A percentile compares a stretch with the other conserved stretches of the same genome.
These are phyloP conservation scores for Globisporangium recalcitrans DNA, from an alignment of 352 stramenopile genomes.

Conservation along the genomic window DNA sequence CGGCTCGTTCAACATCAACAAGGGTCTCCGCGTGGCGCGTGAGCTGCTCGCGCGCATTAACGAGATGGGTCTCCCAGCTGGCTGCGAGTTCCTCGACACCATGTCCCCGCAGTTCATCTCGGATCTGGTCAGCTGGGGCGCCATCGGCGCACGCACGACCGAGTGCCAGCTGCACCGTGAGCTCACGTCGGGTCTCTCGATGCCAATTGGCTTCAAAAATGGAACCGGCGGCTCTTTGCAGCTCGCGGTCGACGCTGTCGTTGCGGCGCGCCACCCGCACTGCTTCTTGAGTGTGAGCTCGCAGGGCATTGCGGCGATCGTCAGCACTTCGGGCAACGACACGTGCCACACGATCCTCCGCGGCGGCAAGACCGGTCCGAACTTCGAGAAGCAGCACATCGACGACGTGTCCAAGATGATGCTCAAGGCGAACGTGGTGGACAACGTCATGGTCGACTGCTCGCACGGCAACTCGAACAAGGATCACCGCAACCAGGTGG, in stretches of 20 bases:
- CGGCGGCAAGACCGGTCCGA: conserved; percentile 80
- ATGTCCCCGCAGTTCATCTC: conserved; percentile 90
- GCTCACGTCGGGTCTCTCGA: conserved; percentile 85
- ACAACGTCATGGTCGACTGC: conserved; percentile 90
- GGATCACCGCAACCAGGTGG: conserved; percentile 84
- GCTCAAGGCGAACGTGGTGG: conserved; percentile 74
- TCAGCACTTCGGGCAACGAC: conserved; percentile 84
- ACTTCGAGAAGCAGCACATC: conserved; percentile 84
- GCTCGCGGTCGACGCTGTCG: conserved; percentile 80
- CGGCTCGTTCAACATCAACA: conserved; percentile 91
- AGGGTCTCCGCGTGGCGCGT: conserved; percentile 77
- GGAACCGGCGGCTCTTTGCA: conserved; percentile 84
- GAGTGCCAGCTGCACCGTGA: conserved; percentile 88
- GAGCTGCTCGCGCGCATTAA: conserved; percentile 85
- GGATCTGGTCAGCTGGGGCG: conserved; percentile 86
- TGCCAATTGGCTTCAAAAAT: conserved; percentile 92
- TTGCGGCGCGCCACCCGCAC: conserved; percentile 78
- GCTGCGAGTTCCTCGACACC: conserved; percentile 88
- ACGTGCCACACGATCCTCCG: conserved; percentile 86
- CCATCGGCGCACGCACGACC: conserved; percentile 88
- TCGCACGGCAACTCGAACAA: conserved; percentile 89
- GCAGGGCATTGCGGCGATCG: conserved; percentile 83
- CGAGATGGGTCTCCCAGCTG: conserved; percentile 75
- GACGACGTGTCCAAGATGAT: conserved; percentile 72
- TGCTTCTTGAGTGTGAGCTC: conserved; percentile 87